Evolutionary conservation across 2,329 filamentous ascomycete species (phyloP), one percentile per base, ranked within the genome.

Genomic region (Dryadomyces quercus-mongolicae): DNA sequence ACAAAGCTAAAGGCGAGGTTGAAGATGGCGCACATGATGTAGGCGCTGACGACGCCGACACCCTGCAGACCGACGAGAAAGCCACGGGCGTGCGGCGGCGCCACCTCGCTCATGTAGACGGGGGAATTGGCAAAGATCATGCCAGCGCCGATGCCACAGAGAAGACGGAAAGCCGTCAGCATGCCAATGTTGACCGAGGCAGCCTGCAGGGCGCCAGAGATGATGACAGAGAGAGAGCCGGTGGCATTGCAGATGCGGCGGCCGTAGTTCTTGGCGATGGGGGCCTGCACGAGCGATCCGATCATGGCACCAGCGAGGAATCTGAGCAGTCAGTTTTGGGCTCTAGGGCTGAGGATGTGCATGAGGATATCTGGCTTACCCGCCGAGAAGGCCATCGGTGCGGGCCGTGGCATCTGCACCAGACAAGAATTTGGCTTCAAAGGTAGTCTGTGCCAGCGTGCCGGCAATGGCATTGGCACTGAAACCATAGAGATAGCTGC

Each of bases 31-130:
- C 31, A 50, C 16, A 50, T 21, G 18, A 50, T 40, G 34, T 50
- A 50, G 13, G 48, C 48, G 31, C 16, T 12, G 10, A 40, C 34
- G 6, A 50, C 18, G 18, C 48, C 48, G 31, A 50, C 48, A 34
- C 48, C 48, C 16, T 50, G 48, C 31, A 50, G n/a, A 34, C 48
- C 34, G 22, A 40, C 34, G 31, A 50, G 48, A 3, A 50, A 20
- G 48, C 48, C 48, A 34, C 48, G 48, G 10, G 48, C 31, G 18
- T 38, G 34, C 18, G 48, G 31, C 31, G 48, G 48, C 9, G 48
- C 48, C n/a, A 50, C 34, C 48, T 50, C 48, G 48, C 48, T 50
- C 48, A 50, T 40, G 34, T 50, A 50, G 16, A 50, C 48, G 31
- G 48, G 48, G 5, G 31, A 38, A 20, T 50, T 50, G 48, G 31